Percentiles rank a stretch among this genome's conserved stretches.
phyloP scores from a whole-genome alignment of 1,284 basidiomycete species.

The Schizophyllum amplum region DNA sequence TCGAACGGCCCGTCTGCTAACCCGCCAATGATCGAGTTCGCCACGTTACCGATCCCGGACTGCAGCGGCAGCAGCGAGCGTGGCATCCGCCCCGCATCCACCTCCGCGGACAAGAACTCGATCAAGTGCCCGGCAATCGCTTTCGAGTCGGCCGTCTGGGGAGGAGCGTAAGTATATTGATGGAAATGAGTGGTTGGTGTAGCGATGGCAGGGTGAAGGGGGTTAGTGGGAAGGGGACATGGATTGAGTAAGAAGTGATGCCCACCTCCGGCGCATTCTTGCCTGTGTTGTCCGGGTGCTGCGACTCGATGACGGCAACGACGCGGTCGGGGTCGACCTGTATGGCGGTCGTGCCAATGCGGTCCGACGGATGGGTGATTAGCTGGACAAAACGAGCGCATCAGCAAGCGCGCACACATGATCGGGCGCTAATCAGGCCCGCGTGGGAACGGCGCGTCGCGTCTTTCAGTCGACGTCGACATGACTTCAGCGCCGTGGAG shows the following conservation, averaged over 20 bases:
- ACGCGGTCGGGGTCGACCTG: slow-evolving; percentile 42
- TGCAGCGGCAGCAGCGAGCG: slow-evolving; percentile 38
- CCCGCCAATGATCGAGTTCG: slow-evolving; percentile 44
- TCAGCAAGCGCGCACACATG: not conserved
- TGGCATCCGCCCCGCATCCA: slow-evolving; percentile 36
- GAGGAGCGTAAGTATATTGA: too few relatives aligned
- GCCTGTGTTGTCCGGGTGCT: slow-evolving; percentile 41
- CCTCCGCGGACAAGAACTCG: slow-evolving; percentile 38
- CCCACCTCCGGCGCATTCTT: slow-evolving; percentile 35
- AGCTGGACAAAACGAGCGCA: slow-evolving; percentile 23
- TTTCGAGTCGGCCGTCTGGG: slow-evolving; percentile 33
- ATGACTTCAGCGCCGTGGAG: too few relatives aligned
- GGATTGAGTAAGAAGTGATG: too few relatives aligned
- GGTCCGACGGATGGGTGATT: slow-evolving; percentile 35
- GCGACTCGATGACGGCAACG: slow-evolving; percentile 37
- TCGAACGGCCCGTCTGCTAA: slow-evolving; percentile 41
- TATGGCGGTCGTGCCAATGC: slow-evolving; percentile 38
- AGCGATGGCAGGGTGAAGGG: too few relatives aligned
- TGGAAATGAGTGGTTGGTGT: too few relatives aligned
- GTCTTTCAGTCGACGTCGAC: too few relatives aligned
- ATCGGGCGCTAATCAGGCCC: too few relatives aligned
- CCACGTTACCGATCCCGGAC: slow-evolving; percentile 45
- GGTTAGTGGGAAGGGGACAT: too few relatives aligned
- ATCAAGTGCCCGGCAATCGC: slow-evolving; percentile 41
- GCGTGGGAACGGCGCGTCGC: too few relatives aligned